Conservation (phyloP, 2,329 filamentous ascomycete species). For the Triangularia verruculosa region DNA sequence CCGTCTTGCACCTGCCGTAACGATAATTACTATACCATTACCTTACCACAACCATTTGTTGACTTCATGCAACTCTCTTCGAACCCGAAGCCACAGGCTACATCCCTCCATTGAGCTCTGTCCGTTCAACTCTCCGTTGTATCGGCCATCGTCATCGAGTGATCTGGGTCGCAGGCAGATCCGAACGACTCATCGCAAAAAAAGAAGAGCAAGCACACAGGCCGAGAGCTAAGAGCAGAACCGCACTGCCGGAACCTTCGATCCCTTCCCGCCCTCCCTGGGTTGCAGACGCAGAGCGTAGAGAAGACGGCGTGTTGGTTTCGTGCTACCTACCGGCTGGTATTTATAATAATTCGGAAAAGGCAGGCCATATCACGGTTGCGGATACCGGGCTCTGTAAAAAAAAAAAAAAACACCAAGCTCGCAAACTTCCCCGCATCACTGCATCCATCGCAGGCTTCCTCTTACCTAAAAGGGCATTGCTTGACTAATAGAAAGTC, state of each 20-base stretch:
- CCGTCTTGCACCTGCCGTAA: constrained; percentile 14
- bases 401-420: constrained; percentile 10
- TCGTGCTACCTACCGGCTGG: background rate
- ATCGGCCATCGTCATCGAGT: background rate
- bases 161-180: background rate
- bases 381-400: constrained; percentile 23
- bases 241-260: constrained; percentile 10
- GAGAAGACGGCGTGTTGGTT: background rate
- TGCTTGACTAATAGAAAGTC: constrained; percentile 48
- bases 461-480: constrained; percentile 46
- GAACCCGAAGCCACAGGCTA: background rate
- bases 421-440: constrained; percentile 41
- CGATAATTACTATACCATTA: constrained; percentile 8
- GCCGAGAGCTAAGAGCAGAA: background rate
- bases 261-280: constrained; percentile 13
- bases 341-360: constrained; percentile 2
- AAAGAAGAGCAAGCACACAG: too few relatives aligned
- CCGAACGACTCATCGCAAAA: background rate
- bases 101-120: background rate
- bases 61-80: background rate
- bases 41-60: constrained; percentile 1
- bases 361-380: constrained; percentile 21
- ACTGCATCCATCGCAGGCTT: constrained; percentile 31
- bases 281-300: background rate
- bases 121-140: background rate